Conservation (phyloP, 495 filamentous ascomycete genomes). For the Tetracladium setigerum region DNA sequence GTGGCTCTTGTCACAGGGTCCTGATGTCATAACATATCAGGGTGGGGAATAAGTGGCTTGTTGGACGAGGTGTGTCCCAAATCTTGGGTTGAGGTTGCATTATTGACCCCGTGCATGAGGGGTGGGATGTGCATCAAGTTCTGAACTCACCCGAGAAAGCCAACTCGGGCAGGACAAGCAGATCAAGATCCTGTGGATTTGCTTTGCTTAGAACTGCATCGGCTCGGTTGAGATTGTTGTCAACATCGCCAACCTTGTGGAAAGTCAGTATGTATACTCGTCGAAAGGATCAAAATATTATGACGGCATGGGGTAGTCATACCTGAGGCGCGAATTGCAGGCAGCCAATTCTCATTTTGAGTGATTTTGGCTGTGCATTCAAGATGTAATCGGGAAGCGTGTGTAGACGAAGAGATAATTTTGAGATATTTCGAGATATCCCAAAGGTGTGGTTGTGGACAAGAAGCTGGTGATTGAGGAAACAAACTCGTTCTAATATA, state of each 20-base stretch:
- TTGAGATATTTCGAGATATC: too few species aligned
- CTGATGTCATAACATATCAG: too few species aligned
- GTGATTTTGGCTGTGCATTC: too few species aligned
- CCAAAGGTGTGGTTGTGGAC: not conserved
- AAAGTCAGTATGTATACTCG: constrained; percentile 46
- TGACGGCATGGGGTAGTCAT: constrained; percentile 26
- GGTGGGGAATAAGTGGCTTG: too few species aligned
- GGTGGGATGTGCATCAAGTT: too few species aligned
- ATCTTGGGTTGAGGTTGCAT: too few species aligned
- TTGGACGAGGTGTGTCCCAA: too few species aligned
- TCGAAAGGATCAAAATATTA: constrained; percentile 44
- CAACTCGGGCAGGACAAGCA: constrained; percentile 81
- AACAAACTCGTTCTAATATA: too few species aligned
- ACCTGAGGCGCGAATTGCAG: constrained; percentile 70
- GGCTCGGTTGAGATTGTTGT: constrained; percentile 68
- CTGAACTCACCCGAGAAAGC: constrained; percentile 68
- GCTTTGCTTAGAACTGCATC: constrained; percentile 58
- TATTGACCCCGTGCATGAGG: too few species aligned
- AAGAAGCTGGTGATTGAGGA: constrained; percentile 6
- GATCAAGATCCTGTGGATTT: constrained; percentile 45
- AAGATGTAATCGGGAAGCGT: too few species aligned
- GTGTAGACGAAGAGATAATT: too few species aligned
- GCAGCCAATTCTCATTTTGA: constrained; percentile 62
- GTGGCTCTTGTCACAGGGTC: too few species aligned
- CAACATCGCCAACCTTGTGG: constrained; percentile 56